Conservation (phyloP, 2,329 filamentous ascomycete species). For the Truncatella angustata region DNA sequence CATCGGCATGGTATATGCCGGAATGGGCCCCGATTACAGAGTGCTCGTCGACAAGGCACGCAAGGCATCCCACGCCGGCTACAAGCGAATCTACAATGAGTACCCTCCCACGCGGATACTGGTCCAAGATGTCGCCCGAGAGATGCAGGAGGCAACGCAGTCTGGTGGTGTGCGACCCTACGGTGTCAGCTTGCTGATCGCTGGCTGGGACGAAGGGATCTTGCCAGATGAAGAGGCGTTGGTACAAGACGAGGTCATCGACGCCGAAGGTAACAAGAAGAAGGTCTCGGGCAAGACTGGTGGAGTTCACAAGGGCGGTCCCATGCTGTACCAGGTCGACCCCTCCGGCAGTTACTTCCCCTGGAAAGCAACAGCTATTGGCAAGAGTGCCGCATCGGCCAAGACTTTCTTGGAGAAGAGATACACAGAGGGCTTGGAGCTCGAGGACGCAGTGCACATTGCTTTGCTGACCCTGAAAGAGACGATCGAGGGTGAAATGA, state of each 20-base stretch:
- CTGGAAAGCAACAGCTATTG: constrained; percentile 98
- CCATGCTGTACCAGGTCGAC: constrained; percentile 97
- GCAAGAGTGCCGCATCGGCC: constrained; percentile 95
- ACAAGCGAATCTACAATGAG: constrained; percentile 99
- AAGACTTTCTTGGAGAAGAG: constrained; percentile 99
- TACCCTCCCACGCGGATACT: constrained; percentile 99
- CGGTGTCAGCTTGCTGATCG: constrained; percentile 91
- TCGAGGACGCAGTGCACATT: constrained; percentile 98
- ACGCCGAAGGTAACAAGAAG: constrained; percentile 64
- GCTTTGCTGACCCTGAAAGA: constrained; percentile 96
- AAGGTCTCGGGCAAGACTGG: constrained; percentile 83
- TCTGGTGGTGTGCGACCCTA: constrained; percentile 96
- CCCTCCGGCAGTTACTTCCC: constrained; percentile 99
- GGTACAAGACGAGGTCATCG: constrained; percentile 50
- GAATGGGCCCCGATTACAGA: constrained; percentile 98
- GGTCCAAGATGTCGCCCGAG: constrained; percentile 94
- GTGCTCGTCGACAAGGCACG: constrained; percentile 96
- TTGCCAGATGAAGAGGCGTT: constrained; percentile 76
- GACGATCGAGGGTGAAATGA: constrained; percentile 99
- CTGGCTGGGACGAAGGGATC: constrained; percentile 96
- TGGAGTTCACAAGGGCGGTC: constrained; percentile 91
- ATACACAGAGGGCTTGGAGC: constrained; percentile 94
- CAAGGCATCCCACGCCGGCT: constrained; percentile 96
- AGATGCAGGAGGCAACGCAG: constrained; percentile 99
- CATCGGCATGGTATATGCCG: constrained; percentile 99